Base-by-base conservation (phyloP, 805 yeast genomes). In the Pichia nakasei region DNA sequence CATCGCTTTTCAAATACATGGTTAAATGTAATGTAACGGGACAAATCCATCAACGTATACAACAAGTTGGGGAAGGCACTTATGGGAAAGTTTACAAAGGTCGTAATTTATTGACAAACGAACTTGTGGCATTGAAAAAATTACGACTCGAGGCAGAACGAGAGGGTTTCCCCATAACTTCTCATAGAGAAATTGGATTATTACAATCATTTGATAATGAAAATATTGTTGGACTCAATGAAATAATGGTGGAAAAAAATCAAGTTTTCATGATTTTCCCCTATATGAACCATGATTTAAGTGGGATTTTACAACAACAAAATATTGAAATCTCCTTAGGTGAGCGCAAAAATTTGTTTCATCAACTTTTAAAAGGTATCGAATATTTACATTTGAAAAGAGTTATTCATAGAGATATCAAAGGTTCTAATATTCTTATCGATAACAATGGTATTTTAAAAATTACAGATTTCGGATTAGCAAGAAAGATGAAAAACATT, bases 41-140 rank as follows among this genome's bases (percentile, higher is more conserved):
- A 2, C 70, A 71, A 12, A 58, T 75, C 2, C 87, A 83, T 60
- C 81, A 82, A 50, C 69, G 89, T 43, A 76, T 85, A 1, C 72
- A 76, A 35, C 97, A 93, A 58, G 97, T 93, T 5, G 98, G 98
- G n/a, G 97, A 93, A 64, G 98, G 98, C 9, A 93, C 97, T 0
- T 93, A 93, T 61, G 98, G 98, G 18, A 88, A 86, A 59, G 99
- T 93, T 19, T 88, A 84, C 66, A 87, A 88, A 58, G 96, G 96
- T 0, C 70, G 68, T 39, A 88, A 93, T 59, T 64, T 65, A 15
- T 66, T 76, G 5, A 85, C 96, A 0, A 72, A 76, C 2, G 78
- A 75, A 46, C 66, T 73, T 51, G 93, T 88, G n/a, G 98, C 98
- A 1, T 67, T 93, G 56, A 93, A 93, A 59, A 74, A 82, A 52